Percentiles rank a stretch among this genome's conserved stretches.
Conservation (phyloP, 106 monocot species). For the Cymbidium sinense region DNA sequence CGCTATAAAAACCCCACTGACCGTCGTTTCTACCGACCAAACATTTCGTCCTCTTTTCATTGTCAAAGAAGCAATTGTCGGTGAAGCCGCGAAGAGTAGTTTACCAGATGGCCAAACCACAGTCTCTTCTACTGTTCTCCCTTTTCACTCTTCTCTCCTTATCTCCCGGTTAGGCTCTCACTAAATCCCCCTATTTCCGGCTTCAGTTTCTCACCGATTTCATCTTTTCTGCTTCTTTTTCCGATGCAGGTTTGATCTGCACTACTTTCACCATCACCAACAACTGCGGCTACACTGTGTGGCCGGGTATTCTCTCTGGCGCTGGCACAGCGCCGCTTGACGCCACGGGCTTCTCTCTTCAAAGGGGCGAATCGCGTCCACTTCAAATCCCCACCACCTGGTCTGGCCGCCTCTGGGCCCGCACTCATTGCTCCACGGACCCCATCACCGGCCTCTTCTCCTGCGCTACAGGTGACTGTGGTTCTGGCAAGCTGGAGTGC, state of each 20-base stretch:
- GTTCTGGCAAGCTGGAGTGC: conserved; percentile 38
- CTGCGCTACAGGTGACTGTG: conserved; percentile 75
- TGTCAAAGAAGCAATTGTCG: too few relatives aligned
- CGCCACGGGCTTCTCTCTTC: conserved; percentile 42
- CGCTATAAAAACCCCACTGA: too few relatives aligned
- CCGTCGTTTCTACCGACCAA: too few relatives aligned
- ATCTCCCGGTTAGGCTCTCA: neutral
- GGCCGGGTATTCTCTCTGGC: conserved; percentile 78
- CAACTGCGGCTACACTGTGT: conserved; percentile 80
- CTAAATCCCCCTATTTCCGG: neutral
- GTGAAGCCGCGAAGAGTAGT: too few relatives aligned
- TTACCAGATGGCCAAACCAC: neutral
- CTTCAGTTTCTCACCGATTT: neutral
- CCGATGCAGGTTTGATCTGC: conserved; percentile 15
- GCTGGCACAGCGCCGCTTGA: conserved; percentile 51
- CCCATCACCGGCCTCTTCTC: conserved; percentile 30
- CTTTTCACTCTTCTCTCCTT: conserved; percentile 1
- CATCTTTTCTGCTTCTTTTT: neutral
- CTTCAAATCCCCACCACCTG: conserved; percentile 45
- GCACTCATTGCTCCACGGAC: conserved; percentile 62
- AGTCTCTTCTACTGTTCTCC: neutral
- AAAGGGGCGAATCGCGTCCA: conserved; percentile 28
- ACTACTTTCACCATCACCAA: conserved; percentile 76
- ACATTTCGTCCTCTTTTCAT: too few relatives aligned
- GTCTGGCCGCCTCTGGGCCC: conserved; percentile 93